Percentiles rank a stretch among this genome's conserved stretches.
Evolutionary conservation across 1,284 basidiomycete species (phyloP).

Genomic region (Leccinum holopus): DNA sequence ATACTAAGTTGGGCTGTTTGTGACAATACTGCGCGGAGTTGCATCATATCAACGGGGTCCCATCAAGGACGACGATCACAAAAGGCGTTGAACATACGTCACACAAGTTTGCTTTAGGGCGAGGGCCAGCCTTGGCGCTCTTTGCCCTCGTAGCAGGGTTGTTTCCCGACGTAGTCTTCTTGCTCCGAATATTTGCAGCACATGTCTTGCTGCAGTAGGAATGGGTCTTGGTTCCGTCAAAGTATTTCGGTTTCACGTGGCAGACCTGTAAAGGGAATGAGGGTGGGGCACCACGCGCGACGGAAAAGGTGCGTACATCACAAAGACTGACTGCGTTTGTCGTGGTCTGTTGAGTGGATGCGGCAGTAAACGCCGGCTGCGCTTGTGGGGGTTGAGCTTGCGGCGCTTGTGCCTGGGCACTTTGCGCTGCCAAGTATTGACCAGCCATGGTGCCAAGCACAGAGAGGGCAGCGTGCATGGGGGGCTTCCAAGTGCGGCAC

Average conservation of each 20-base stretch:
- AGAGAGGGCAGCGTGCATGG: conserved; percentile 53
- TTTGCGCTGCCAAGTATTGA: conserved; percentile 45
- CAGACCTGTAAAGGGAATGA: conserved; percentile 38
- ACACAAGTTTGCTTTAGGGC: conserved; percentile 30
- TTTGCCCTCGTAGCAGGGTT: conserved; percentile 24
- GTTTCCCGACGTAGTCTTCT: conserved; percentile 16
- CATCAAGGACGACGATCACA: background rate
- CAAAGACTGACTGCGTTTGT: conserved; percentile 27
- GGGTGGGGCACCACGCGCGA: conserved; percentile 6
- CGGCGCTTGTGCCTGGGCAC: conserved; percentile 31
- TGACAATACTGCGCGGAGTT: conserved; percentile 40
- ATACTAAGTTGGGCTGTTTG: conserved; percentile 47
- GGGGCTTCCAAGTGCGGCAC: conserved; percentile 33
- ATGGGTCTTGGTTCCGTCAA: conserved; percentile 39
- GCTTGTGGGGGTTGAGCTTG: conserved; percentile 26
- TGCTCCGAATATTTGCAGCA: conserved; percentile 33
- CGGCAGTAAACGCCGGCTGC: conserved; percentile 24
- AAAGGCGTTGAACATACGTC: conserved; percentile 26
- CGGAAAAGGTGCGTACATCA: conserved; percentile 25
- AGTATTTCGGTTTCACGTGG: conserved; percentile 50
- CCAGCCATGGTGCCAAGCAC: conserved; percentile 50
- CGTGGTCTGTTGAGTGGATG: conserved; percentile 29
- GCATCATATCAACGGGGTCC: conserved; percentile 10
- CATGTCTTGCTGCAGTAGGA: conserved; percentile 39
- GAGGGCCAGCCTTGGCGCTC: conserved; percentile 22